phyloP scores from a whole-genome alignment of 805 yeast species.

The Saccharomycopsis fibuligera region DNA sequence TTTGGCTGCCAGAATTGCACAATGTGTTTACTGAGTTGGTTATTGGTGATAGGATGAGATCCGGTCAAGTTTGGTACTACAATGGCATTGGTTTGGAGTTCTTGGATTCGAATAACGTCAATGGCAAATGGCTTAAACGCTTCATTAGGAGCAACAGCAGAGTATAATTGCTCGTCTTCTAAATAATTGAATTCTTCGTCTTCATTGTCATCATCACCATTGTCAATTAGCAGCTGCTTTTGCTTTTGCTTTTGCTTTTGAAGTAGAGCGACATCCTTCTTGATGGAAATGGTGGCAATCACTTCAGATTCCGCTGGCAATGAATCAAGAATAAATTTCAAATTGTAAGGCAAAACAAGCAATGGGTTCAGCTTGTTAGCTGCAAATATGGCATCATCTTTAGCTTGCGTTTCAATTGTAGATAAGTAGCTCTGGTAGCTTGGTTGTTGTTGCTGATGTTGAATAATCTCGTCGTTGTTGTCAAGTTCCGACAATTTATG shows the following conservation, averaged over 20 bases:
- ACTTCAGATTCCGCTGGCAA: background rate
- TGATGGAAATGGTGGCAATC: conserved; percentile 7
- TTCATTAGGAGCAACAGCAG: conserved; percentile 24
- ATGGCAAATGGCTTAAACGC: conserved; percentile 24
- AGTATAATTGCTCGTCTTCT: conserved; percentile 44
- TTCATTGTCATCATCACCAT: background rate
- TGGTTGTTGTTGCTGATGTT: background rate
- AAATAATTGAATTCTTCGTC: conserved; percentile 3
- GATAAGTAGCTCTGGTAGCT: background rate
- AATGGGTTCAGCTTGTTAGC: background rate
- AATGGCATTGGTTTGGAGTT: conserved; percentile 24
- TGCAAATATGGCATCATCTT: background rate
- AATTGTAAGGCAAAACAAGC: conserved; percentile 14
- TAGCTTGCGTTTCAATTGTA: background rate
- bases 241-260: no score
- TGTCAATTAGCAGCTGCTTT: background rate
- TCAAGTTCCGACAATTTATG: conserved; percentile 11
- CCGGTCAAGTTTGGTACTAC: conserved; percentile 13
- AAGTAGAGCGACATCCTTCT: background rate
- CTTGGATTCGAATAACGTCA: conserved; percentile 22
- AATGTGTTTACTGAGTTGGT: conserved; percentile 6
- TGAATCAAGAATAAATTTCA: conserved; percentile 6
- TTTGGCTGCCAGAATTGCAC: conserved; percentile 21
- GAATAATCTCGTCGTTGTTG: conserved; percentile 1
- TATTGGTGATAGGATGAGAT: conserved; percentile 23